A percentile compares a stretch with the other conserved stretches of the same genome.
These are phyloP conservation scores for Diversispora eburnea DNA, from an alignment of 192 early-diverging fungal genomes.

Conservation along the genomic window DNA sequence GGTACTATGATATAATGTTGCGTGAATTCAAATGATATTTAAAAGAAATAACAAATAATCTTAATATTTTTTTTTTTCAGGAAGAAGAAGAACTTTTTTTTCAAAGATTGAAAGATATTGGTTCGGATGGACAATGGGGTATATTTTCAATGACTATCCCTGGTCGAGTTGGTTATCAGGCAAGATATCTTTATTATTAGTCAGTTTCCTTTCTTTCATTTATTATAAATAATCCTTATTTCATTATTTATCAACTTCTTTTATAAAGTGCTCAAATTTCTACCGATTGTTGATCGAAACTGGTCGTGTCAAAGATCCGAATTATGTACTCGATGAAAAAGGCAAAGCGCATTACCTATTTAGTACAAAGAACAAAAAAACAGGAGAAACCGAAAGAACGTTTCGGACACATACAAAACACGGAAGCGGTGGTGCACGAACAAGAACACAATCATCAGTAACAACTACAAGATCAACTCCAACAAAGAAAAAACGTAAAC, in stretches of 20 bases:
- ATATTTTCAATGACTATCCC: conserved; percentile 95
- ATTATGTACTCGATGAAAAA: conserved; percentile 87
- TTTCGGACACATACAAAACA: conserved; percentile 77
- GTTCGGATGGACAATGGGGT: conserved; percentile 96
- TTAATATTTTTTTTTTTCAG: conserved; percentile 30
- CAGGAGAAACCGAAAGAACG: conserved; percentile 73
- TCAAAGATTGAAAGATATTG: conserved; percentile 76
- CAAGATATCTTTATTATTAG: conserved; percentile 27
- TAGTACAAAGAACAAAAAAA: conserved; percentile 77
- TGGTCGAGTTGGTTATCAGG: conserved; percentile 94
- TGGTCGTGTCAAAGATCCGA: conserved; percentile 82
- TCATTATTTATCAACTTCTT: neutral
- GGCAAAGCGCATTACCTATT: conserved; percentile 91
- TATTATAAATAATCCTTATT: neutral
- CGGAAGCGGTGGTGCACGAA: conserved; percentile 28
- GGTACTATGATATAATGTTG: conserved; percentile 31
- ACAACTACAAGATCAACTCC: conserved; percentile 38
- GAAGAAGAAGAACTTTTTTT: conserved; percentile 87
- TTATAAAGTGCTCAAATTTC: conserved; percentile 86
- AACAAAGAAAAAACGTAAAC: conserved; percentile 34
- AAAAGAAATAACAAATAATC: neutral
- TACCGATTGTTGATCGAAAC: conserved; percentile 88
- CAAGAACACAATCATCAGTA: conserved; percentile 30
- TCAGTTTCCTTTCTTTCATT: neutral
- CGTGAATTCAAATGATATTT: neutral